Evolutionary conservation across 2,329 filamentous ascomycete genomes (phyloP).

Genomic region (Fusarium sp.): DNA sequence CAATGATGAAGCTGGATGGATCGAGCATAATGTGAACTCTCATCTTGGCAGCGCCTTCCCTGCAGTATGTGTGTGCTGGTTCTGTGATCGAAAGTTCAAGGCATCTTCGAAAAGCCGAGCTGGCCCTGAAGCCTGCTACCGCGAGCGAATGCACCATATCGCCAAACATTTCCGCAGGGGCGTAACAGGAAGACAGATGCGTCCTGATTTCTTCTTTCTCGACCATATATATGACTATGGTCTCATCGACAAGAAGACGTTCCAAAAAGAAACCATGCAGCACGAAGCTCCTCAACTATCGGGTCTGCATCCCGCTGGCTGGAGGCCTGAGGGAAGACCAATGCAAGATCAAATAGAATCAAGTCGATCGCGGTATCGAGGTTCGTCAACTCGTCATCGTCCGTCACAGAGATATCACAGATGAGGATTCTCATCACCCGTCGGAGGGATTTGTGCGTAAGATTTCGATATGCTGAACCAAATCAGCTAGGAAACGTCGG

Average conservation of each 20-base stretch:
- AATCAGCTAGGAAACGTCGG: not conserved
- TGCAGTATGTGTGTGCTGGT: slow-evolving; percentile 58
- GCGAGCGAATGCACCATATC: slow-evolving; percentile 62
- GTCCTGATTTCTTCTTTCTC: slow-evolving; percentile 57
- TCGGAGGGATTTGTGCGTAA: not conserved
- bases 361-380: slow-evolving; percentile 4
- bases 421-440: not conserved
- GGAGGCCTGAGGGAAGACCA: slow-evolving; percentile 3
- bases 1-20: slow-evolving; percentile 57
- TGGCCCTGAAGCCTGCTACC: slow-evolving; percentile 47
- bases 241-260: slow-evolving; percentile 46
- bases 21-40: slow-evolving; percentile 55
- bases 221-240: slow-evolving; percentile 49
- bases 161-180: slow-evolving; percentile 55
- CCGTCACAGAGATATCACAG: slow-evolving; percentile 9
- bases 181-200: slow-evolving; percentile 37
- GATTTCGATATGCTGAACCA: not conserved
- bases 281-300: slow-evolving; percentile 38
- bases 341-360: slow-evolving; percentile 10
- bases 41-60: slow-evolving; percentile 55
- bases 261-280: slow-evolving; percentile 29
- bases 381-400: slow-evolving; percentile 3
- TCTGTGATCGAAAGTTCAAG: slow-evolving; percentile 59
- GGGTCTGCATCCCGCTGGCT: slow-evolving; percentile 32
- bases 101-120: slow-evolving; percentile 10